These are phyloP conservation scores for Agaricus subrufescens DNA, from an alignment of 768 basidiomycete species.

Conservation along the genomic window DNA sequence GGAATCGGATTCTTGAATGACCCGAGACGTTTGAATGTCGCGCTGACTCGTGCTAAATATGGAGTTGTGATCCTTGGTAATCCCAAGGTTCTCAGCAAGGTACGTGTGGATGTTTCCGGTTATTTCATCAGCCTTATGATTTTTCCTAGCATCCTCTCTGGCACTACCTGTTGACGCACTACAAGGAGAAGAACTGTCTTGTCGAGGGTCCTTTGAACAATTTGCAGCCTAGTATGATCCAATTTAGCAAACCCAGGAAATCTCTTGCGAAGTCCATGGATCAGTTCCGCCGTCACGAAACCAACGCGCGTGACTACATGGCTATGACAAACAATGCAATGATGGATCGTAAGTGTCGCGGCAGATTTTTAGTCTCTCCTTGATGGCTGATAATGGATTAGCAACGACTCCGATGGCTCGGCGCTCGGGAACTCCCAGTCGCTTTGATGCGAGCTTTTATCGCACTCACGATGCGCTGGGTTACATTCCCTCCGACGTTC, in stretches of 20 bases:
- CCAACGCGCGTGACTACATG: slow-evolving; percentile 78
- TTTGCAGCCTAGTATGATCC: slow-evolving; percentile 97
- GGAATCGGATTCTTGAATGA: slow-evolving; percentile 99
- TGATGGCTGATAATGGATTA: not conserved
- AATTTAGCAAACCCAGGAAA: slow-evolving; percentile 96
- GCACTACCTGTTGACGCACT: slow-evolving; percentile 97
- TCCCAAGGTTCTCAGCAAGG: slow-evolving; percentile 98
- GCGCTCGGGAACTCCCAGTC: slow-evolving; percentile 86
- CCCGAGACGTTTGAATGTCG: slow-evolving; percentile 93
- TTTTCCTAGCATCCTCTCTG: slow-evolving; percentile 85
- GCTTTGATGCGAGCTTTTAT: slow-evolving; percentile 95
- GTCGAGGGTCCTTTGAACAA: slow-evolving; percentile 97
- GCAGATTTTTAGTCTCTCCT: not conserved
- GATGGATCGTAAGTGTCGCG: slow-evolving; percentile 45
- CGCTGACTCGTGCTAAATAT: slow-evolving; percentile 95
- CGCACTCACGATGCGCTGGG: slow-evolving; percentile 90
- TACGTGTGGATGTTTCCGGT: slow-evolving; percentile 26
- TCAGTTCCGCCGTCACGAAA: slow-evolving; percentile 90
- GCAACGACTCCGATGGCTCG: slow-evolving; percentile 36
- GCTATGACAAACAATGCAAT: slow-evolving; percentile 37
- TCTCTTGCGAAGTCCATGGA: slow-evolving; percentile 88
- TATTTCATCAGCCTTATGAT: slow-evolving; percentile 4
- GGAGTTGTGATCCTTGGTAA: slow-evolving; percentile 99
- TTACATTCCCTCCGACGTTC: slow-evolving; percentile 93
- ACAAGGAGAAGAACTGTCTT: slow-evolving; percentile 91